These are phyloP conservation scores for Pythium brassicae DNA, from an alignment of 352 stramenopile genomes.

Conservation along the genomic window DNA sequence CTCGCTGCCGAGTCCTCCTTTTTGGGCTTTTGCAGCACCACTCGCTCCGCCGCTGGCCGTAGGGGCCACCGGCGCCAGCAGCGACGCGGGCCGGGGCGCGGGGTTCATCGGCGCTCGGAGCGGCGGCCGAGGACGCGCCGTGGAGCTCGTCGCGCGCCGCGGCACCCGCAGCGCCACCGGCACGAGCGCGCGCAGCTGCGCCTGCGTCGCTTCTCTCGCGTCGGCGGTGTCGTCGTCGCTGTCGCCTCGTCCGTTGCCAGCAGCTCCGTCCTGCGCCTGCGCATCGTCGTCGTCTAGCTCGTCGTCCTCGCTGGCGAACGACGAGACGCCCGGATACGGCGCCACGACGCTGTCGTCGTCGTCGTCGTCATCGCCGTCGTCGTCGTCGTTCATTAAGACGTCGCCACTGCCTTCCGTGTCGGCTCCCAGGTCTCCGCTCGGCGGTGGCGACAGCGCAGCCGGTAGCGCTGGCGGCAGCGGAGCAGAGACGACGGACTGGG, in stretches of 20 bases:
- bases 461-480: conserved; percentile 3
- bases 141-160: conserved; percentile 19
- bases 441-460: neutral
- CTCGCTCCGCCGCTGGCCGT: conserved; percentile 3
- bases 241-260: neutral
- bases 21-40: neutral
- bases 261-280: neutral
- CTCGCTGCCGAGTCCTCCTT: neutral
- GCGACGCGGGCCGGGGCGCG: conserved; percentile 12
- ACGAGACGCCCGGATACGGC: conserved; percentile 24
- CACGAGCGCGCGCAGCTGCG: conserved; percentile 49
- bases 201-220: conserved; percentile 31
- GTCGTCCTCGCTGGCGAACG: conserved; percentile 3
- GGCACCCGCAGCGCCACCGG: conserved; percentile 59
- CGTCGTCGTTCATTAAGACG: neutral
- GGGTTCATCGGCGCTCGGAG: conserved; percentile 17
- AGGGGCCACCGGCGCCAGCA: conserved; percentile 3
- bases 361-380: conserved; percentile 1
- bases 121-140: conserved; percentile 3
- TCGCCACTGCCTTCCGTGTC: neutral
- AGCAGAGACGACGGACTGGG: neutral
- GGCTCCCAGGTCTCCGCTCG: no score
- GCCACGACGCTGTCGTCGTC: conserved; percentile 23
- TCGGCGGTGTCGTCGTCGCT: conserved; percentile 24
- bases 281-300: neutral